Evolutionary conservation across 2,329 filamentous ascomycete genomes (phyloP).

Genomic region (Calonectria pseudoreteaudii): DNA sequence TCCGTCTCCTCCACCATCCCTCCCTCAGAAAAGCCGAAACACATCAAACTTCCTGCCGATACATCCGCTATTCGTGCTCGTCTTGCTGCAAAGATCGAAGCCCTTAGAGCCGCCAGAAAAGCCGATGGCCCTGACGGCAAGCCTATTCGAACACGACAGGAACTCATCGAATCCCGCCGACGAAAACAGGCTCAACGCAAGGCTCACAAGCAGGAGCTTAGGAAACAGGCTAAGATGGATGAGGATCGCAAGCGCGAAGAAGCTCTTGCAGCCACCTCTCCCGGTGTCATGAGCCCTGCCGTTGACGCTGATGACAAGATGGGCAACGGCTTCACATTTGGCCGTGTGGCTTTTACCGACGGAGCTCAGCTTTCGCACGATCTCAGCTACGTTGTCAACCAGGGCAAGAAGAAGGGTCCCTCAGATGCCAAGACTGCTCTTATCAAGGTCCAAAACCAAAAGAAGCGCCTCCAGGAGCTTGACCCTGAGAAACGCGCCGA

Average conservation of each 20-base stretch:
- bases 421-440: slow-evolving; percentile 88
- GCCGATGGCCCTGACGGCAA: slow-evolving; percentile 86
- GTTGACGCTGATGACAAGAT: slow-evolving; percentile 62
- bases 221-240: slow-evolving; percentile 81
- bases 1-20: slow-evolving; percentile 76
- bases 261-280: slow-evolving; percentile 72
- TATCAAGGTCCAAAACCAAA: slow-evolving; percentile 87
- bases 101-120: slow-evolving; percentile 86
- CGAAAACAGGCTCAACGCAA: slow-evolving; percentile 89
- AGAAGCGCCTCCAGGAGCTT: slow-evolving; percentile 80
- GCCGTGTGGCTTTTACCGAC: slow-evolving; percentile 90
- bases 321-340: slow-evolving; percentile 87
- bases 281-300: slow-evolving; percentile 67
- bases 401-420: slow-evolving; percentile 79
- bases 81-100: slow-evolving; percentile 85
- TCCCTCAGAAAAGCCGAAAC: slow-evolving; percentile 71
- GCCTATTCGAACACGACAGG: slow-evolving; percentile 83
- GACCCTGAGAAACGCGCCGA: slow-evolving; percentile 86
- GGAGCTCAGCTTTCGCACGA: slow-evolving; percentile 83
- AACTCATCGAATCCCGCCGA: slow-evolving; percentile 89
- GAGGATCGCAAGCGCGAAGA: slow-evolving; percentile 77
- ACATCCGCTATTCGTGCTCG: slow-evolving; percentile 81
- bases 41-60: slow-evolving; percentile 76
- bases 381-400: slow-evolving; percentile 67
- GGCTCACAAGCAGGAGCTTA: slow-evolving; percentile 87